These are phyloP conservation scores for Colletotrichum melonis DNA, from an alignment of 2,329 filamentous ascomycete species.

Conservation along the genomic window DNA sequence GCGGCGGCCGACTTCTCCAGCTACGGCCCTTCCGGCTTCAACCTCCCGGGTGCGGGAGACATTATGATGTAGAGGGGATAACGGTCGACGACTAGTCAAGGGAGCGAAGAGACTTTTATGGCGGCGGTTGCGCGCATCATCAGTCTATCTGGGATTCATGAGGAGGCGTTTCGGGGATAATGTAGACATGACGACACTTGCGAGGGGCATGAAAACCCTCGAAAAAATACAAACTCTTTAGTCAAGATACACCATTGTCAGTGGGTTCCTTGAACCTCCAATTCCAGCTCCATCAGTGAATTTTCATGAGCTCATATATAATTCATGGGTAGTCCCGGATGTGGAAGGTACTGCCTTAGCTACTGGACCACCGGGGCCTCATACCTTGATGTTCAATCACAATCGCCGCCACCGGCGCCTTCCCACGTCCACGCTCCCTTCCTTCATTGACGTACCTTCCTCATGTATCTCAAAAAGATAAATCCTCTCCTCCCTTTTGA, in stretches of 20 bases:
- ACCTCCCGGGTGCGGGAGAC: slow-evolving; percentile 39
- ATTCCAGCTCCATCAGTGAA: not conserved
- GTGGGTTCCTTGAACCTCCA: not conserved
- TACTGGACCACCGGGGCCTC: too few relatives aligned
- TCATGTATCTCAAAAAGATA: too few relatives aligned
- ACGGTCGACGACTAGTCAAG: not conserved
- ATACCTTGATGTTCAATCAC: too few relatives aligned
- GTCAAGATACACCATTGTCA: not conserved
- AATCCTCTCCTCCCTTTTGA: too few relatives aligned
- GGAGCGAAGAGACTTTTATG: not conserved
- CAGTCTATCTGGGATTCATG: slow-evolving; percentile 20
- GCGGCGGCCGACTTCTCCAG: slow-evolving; percentile 1
- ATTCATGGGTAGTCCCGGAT: too few relatives aligned
- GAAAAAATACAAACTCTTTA: not conserved
- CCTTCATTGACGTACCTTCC: too few relatives aligned
- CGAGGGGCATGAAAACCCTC: slow-evolving; percentile 1
- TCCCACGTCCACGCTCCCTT: too few relatives aligned
- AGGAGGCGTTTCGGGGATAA: slow-evolving; percentile 8
- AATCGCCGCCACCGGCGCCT: too few relatives aligned
- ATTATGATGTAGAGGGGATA: slow-evolving; percentile 38
- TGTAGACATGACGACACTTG: slow-evolving; percentile 31
- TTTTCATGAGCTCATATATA: not conserved
- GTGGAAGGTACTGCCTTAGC: too few relatives aligned
- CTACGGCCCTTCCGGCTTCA: slow-evolving; percentile 36
- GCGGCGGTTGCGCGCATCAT: not conserved